phyloP scores from a whole-genome alignment of 257 asterid genomes.

The Nicotiana knightiana region DNA sequence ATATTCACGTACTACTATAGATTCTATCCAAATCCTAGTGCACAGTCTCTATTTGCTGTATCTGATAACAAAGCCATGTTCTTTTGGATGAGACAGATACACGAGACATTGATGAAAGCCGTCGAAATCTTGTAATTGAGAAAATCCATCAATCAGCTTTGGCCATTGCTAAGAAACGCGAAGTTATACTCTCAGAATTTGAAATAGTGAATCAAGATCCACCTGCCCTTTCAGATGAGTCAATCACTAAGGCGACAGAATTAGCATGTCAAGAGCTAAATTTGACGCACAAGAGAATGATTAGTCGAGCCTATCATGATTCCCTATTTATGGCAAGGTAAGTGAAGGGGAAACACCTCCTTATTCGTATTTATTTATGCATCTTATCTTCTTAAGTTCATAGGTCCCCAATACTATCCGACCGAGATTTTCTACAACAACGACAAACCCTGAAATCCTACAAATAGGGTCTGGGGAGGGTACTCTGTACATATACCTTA shows the following conservation, averaged over 20 bases:
- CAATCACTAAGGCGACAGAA: constrained; percentile 65
- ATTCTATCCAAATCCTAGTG: background rate
- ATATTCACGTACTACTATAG: background rate
- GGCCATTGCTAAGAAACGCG: constrained; percentile 49
- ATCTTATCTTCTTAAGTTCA: background rate
- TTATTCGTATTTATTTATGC: background rate
- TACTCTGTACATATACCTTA: too few species aligned
- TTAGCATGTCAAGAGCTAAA: constrained; percentile 68
- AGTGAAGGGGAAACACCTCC: background rate
- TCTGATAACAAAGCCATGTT: background rate
- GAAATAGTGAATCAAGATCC: constrained; percentile 91
- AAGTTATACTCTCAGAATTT: constrained; percentile 62
- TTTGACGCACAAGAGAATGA: constrained; percentile 77
- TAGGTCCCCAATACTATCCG: too few species aligned
- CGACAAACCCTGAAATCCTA: too few species aligned
- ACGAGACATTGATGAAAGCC: constrained; percentile 77
- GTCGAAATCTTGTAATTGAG: constrained; percentile 67
- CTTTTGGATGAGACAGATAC: constrained; percentile 43
- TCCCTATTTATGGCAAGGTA: constrained; percentile 97
- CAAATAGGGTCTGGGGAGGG: too few species aligned
- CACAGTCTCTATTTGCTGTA: background rate
- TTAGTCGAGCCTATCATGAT: constrained; percentile 96
- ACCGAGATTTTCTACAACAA: too few species aligned
- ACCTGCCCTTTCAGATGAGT: constrained; percentile 70
- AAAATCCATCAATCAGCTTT: constrained; percentile 60